phyloP scores from a whole-genome alignment of 2,329 filamentous ascomycete genomes.

The Stromatinia cepivora region DNA sequence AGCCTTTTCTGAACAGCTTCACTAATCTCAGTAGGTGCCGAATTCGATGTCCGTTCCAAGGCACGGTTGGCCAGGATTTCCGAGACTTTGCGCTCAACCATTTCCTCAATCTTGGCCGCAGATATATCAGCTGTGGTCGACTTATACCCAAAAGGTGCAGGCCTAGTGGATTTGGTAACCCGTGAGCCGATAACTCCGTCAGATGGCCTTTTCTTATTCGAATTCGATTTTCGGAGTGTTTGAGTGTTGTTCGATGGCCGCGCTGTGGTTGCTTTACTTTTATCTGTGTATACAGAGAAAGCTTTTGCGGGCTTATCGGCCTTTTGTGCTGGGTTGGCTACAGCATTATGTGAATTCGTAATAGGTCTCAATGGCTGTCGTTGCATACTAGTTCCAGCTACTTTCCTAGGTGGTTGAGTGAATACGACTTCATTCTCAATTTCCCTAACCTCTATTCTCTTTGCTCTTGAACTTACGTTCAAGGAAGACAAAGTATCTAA shows the following conservation, averaged over 20 bases:
- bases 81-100: slow-evolving; percentile 88
- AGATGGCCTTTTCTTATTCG: slow-evolving; percentile 41
- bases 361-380: slow-evolving; percentile 80
- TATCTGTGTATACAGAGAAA: slow-evolving; percentile 86
- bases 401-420: slow-evolving; percentile 67
- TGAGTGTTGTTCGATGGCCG: slow-evolving; percentile 35
- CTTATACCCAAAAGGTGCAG: slow-evolving; percentile 34
- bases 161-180: slow-evolving; percentile 51
- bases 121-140: slow-evolving; percentile 51
- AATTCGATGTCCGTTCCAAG: slow-evolving; percentile 54
- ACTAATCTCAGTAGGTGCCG: slow-evolving; percentile 55
- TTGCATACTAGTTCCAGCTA: slow-evolving; percentile 46
- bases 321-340: slow-evolving; percentile 58
- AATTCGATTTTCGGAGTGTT: slow-evolving; percentile 41
- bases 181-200: slow-evolving; percentile 42
- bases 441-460: slow-evolving; percentile 93
- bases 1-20: slow-evolving; percentile 79
- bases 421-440: slow-evolving; percentile 94
- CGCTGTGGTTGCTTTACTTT: slow-evolving; percentile 50
- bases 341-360: slow-evolving; percentile 72
- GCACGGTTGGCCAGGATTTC: slow-evolving; percentile 82
- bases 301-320: slow-evolving; percentile 76
- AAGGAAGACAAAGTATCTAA: slow-evolving; percentile 90
- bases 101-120: slow-evolving; percentile 78
- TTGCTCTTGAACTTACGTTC: slow-evolving; percentile 92